phyloP scores from a whole-genome alignment of 257 asterid species.

The Hygrophila difformis region DNA sequence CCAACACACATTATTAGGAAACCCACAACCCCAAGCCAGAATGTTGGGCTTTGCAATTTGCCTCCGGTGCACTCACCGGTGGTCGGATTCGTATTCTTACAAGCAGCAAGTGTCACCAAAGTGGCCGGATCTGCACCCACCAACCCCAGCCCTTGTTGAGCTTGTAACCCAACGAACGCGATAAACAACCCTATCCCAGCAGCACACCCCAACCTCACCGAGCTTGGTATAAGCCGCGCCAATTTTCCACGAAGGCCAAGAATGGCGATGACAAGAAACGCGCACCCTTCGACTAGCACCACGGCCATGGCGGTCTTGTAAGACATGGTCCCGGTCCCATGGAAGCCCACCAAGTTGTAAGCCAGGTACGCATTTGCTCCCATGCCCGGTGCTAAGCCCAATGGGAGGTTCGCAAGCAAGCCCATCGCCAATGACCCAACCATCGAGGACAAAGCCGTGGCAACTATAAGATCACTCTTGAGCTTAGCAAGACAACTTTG shows the following conservation, averaged over 20 bases:
- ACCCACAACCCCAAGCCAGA: slow-evolving; percentile 60
- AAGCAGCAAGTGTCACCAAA: slow-evolving; percentile 40
- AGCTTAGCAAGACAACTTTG: slow-evolving; percentile 43
- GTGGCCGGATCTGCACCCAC: slow-evolving; percentile 58
- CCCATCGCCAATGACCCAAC: slow-evolving; percentile 71
- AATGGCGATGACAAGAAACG: slow-evolving; percentile 47
- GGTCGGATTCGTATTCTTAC: slow-evolving; percentile 23
- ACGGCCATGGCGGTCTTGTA: slow-evolving; percentile 64
- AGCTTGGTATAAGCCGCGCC: slow-evolving; percentile 50
- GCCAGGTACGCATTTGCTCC: slow-evolving; percentile 69
- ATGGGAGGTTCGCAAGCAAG: slow-evolving; percentile 56
- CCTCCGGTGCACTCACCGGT: slow-evolving; percentile 58
- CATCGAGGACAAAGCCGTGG: slow-evolving; percentile 61
- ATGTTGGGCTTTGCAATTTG: slow-evolving; percentile 63
- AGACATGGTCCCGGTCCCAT: slow-evolving; percentile 50
- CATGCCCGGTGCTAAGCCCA: slow-evolving; percentile 80
- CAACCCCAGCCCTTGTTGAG: slow-evolving; percentile 59
- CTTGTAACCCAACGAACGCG: slow-evolving; percentile 65
- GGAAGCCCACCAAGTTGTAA: slow-evolving; percentile 69
- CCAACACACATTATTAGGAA: slow-evolving; percentile 52
- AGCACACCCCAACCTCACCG: slow-evolving; percentile 48
- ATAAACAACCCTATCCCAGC: slow-evolving; percentile 74
- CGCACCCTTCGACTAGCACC: slow-evolving; percentile 52
- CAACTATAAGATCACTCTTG: slow-evolving; percentile 55
- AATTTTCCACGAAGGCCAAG: slow-evolving; percentile 66